A percentile compares a stretch with the other conserved stretches of the same genome.
Conservation (phyloP, 495 filamentous ascomycete genomes). For the Aspergillus taichungensis region DNA sequence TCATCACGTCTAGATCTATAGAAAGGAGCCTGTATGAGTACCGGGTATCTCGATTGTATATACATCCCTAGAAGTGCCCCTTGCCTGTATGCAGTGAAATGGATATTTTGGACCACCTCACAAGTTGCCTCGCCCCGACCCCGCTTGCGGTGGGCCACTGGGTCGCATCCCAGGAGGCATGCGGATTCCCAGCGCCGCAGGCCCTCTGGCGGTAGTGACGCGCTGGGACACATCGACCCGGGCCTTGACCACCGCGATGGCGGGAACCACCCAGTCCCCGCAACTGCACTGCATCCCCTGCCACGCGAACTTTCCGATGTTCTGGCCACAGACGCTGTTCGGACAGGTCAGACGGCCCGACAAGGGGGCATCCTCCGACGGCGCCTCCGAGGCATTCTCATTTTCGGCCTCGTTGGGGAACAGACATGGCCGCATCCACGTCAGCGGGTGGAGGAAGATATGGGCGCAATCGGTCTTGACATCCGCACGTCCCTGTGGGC, state of each 20-base stretch:
- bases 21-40: too few species aligned
- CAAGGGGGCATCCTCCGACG: conserved; percentile 51
- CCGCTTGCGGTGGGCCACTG: conserved; percentile 7
- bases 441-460: conserved; percentile 80
- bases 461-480: conserved; percentile 55
- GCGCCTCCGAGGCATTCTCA: conserved; percentile 6
- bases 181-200: conserved; percentile 27
- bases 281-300: conserved; percentile 91
- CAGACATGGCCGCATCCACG: conserved; percentile 84
- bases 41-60: too few species aligned
- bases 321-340: conserved; percentile 60
- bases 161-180: conserved; percentile 34
- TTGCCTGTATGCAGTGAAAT: too few species aligned
- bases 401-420: conserved; percentile 20
- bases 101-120: conserved; percentile 4
- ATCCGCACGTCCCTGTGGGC: conserved; percentile 16
- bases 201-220: conserved; percentile 12
- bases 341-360: conserved; percentile 81
- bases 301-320: conserved; percentile 91
- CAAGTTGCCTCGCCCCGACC: conserved; percentile 26
- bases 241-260: conserved; percentile 71
- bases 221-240: conserved; percentile 57
- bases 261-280: conserved; percentile 83
- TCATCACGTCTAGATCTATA: too few species aligned
- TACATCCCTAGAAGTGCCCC: too few species aligned